These are phyloP conservation scores for Caryopteris hybrid DNA, from an alignment of 305 asterid species.

Conservation along the genomic window DNA sequence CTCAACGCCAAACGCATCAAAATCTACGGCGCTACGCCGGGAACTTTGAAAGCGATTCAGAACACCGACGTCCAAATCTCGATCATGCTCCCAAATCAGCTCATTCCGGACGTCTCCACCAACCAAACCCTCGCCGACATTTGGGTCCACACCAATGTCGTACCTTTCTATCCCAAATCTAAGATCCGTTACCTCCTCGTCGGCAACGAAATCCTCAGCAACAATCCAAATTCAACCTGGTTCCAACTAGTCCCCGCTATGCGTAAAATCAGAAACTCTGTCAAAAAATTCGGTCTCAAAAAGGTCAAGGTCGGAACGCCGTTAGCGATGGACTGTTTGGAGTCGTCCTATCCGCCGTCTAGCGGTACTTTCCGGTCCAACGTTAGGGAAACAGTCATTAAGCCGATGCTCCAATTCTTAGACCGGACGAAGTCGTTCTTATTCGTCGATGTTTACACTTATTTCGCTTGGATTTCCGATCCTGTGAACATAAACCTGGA, in stretches of 20 bases:
- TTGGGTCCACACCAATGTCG: conserved; percentile 68
- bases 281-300: conserved; percentile 44
- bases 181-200: conserved; percentile 84
- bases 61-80: conserved; percentile 66
- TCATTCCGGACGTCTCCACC: conserved; percentile 57
- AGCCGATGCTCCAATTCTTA: conserved; percentile 58
- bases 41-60: conserved; percentile 57
- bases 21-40: conserved; percentile 66
- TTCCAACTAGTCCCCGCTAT: conserved; percentile 84
- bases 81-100: conserved; percentile 74
- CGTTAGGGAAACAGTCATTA: conserved; percentile 42
- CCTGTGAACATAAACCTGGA: conserved; percentile 55
- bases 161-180: conserved; percentile 62
- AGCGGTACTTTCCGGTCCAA: conserved; percentile 68
- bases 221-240: conserved; percentile 71
- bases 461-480: conserved; percentile 67
- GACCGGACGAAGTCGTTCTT: conserved; percentile 70
- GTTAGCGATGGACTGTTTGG: conserved; percentile 66
- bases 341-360: conserved; percentile 82
- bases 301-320: conserved; percentile 85
- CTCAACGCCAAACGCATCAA: conserved; percentile 66
- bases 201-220: conserved; percentile 86
- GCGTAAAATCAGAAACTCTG: conserved; percentile 54
- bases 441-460: conserved; percentile 82
- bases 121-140: conserved; percentile 66